Evolutionary conservation across 345 rosid genomes (phyloP).

Genomic region (Odontarrhena argentea): DNA sequence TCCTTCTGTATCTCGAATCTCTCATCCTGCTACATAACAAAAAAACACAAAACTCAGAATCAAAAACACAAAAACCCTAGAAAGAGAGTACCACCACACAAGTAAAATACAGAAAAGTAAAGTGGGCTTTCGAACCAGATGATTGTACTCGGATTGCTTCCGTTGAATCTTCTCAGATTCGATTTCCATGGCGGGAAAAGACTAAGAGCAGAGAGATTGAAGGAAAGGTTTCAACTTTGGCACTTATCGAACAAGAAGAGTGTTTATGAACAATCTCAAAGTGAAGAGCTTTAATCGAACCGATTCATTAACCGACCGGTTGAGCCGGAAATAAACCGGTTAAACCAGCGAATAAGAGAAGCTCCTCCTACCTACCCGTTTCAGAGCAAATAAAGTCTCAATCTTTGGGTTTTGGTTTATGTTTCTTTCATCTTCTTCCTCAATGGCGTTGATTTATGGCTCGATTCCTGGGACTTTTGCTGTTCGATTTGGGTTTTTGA

Average conservation of each 20-base stretch:
- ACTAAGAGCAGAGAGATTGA: conserved; percentile 6
- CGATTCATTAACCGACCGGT: neutral
- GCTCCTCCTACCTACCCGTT: conserved; percentile 1
- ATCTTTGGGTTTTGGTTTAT: neutral
- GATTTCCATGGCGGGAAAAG: conserved; percentile 55
- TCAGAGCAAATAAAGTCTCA: conserved; percentile 2
- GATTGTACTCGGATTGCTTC: conserved; percentile 55
- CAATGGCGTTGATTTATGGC: conserved; percentile 52
- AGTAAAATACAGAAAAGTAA: neutral
- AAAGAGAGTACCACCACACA: neutral
- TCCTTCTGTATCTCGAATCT: conserved; percentile 68
- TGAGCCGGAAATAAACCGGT: conserved; percentile 31
- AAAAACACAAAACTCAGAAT: neutral
- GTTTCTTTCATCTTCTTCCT: conserved; percentile 7
- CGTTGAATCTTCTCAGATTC: conserved; percentile 53
- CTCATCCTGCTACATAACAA: conserved; percentile 62
- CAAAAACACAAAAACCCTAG: conserved; percentile 37
- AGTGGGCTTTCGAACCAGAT: conserved; percentile 44
- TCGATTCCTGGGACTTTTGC: conserved; percentile 41
- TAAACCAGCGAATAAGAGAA: conserved; percentile 11
- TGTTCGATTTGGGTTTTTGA: conserved; percentile 36
- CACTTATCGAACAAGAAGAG: conserved; percentile 5
- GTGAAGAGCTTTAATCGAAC: neutral
- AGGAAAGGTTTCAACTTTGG: conserved; percentile 30
- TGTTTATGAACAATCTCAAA: neutral